Evolutionary conservation across 2,329 filamentous ascomycete genomes (phyloP).

Genomic region (Apiospora arundinis): DNA sequence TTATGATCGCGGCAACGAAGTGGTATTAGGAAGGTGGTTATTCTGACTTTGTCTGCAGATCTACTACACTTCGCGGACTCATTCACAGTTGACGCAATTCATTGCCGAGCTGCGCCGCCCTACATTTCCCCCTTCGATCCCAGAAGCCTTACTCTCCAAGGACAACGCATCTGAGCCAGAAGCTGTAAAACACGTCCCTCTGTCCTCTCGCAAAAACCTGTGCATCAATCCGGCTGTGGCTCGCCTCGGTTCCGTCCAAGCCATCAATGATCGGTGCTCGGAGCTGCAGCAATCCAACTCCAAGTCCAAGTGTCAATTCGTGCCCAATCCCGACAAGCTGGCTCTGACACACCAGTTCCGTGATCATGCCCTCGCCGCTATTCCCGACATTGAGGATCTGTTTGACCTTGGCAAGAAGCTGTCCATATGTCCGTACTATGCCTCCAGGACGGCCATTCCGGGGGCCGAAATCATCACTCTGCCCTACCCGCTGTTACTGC

Average conservation of each 20-base stretch:
- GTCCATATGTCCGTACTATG: constrained; percentile 92
- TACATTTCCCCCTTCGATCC: constrained; percentile 75
- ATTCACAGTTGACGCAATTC: constrained; percentile 91
- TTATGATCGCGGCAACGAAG: constrained; percentile 23
- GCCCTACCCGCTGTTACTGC: constrained; percentile 88
- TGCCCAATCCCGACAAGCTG: constrained; percentile 80
- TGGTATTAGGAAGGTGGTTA: constrained; percentile 32
- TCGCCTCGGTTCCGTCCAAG: constrained; percentile 71
- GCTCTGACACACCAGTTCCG: constrained; percentile 79
- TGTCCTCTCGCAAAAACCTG: constrained; percentile 84
- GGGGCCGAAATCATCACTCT: constrained; percentile 89
- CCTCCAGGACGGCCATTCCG: constrained; percentile 83
- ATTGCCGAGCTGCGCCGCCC: constrained; percentile 82
- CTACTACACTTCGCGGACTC: constrained; percentile 90
- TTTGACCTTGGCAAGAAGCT: constrained; percentile 78
- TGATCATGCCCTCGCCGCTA: constrained; percentile 80
- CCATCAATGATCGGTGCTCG: constrained; percentile 92
- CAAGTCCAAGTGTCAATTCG: constrained; percentile 73
- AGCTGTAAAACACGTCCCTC: constrained; percentile 77
- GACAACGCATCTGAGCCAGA: constrained; percentile 49
- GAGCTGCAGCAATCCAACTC: constrained; percentile 82
- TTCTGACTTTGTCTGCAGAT: constrained; percentile 54
- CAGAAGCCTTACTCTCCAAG: constrained; percentile 44
- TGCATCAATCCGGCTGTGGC: constrained; percentile 90
- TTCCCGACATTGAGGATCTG: constrained; percentile 94